These are phyloP conservation scores for Rusavskia elegans DNA, from an alignment of 495 filamentous ascomycete genomes.

Conservation along the genomic window DNA sequence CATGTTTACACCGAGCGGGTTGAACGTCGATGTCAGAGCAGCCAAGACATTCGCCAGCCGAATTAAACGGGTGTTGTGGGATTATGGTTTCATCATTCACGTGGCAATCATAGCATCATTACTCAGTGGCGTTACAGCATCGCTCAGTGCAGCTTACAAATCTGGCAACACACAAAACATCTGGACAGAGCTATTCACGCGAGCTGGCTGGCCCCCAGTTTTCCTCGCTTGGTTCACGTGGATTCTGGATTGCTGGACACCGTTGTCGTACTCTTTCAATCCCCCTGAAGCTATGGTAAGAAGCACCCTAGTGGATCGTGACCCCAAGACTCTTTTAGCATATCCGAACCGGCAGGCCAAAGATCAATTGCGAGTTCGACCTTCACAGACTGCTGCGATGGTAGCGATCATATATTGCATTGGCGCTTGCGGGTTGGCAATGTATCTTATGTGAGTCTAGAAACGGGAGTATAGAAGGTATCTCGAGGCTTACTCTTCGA, in stretches of 20 bases:
- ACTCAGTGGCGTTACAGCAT: background rate
- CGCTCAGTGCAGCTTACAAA: background rate
- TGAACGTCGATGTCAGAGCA: background rate
- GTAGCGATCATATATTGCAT: background rate
- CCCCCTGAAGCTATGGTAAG: background rate
- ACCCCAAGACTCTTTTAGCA: background rate
- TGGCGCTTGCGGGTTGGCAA: background rate
- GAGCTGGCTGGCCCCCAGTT: background rate
- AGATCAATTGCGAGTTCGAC: background rate
- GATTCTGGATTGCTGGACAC: background rate
- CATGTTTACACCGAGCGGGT: background rate
- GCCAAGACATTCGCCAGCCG: background rate
- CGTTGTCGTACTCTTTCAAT: background rate
- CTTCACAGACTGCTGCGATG: background rate
- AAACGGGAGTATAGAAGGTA: background rate
- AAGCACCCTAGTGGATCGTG: background rate
- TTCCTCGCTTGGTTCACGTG: background rate
- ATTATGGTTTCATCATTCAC: background rate
- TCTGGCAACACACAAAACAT: background rate
- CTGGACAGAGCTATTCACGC: background rate
- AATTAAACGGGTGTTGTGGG: background rate
- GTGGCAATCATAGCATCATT: background rate
- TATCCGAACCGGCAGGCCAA: background rate
- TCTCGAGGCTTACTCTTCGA: too few species aligned
- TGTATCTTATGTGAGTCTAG: background rate